These are phyloP conservation scores for Podaxis carcinomalis DNA, from an alignment of 768 basidiomycete genomes.

Conservation along the genomic window DNA sequence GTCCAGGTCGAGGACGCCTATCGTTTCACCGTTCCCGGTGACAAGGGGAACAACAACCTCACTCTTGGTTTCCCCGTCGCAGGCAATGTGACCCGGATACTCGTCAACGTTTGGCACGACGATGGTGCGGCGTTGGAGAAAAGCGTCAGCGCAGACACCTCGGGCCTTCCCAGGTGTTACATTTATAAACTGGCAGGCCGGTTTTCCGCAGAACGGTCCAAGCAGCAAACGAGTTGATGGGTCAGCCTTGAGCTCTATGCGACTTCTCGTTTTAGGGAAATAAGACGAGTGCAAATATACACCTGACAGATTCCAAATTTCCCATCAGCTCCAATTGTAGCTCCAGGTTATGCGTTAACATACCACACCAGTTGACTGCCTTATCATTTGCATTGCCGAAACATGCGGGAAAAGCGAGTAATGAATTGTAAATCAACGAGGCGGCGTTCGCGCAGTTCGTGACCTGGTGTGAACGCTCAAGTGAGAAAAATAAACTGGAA, in stretches of 20 bases:
- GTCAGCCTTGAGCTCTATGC: slow-evolving; percentile 13
- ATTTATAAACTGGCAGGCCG: slow-evolving; percentile 84
- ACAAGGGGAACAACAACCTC: slow-evolving; percentile 86
- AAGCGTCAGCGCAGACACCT: slow-evolving; percentile 89
- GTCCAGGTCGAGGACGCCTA: slow-evolving; percentile 83
- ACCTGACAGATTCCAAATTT: slow-evolving; percentile 41
- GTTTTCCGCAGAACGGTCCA: slow-evolving; percentile 87
- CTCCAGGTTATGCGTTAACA: slow-evolving; percentile 25
- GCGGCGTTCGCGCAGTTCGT: slow-evolving; percentile 86
- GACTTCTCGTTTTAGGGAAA: slow-evolving; percentile 46
- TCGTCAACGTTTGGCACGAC: slow-evolving; percentile 74
- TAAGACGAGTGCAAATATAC: slow-evolving; percentile 75
- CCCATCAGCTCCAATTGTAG: not conserved
- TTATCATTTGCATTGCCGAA: slow-evolving; percentile 60
- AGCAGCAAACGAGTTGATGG: slow-evolving; percentile 46
- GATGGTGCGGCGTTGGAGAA: slow-evolving; percentile 47
- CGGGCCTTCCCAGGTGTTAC: slow-evolving; percentile 45
- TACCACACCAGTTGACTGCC: slow-evolving; percentile 93
- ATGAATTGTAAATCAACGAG: slow-evolving; percentile 73
- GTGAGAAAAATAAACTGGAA: not conserved
- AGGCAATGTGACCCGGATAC: slow-evolving; percentile 93
- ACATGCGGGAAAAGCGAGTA: slow-evolving; percentile 59
- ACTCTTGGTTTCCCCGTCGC: slow-evolving; percentile 85
- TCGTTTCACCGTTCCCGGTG: slow-evolving; percentile 26
- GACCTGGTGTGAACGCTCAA: slow-evolving; percentile 40